Evolutionary conservation across 257 asterid species (phyloP).

Genomic region (Fraxinus americana): DNA sequence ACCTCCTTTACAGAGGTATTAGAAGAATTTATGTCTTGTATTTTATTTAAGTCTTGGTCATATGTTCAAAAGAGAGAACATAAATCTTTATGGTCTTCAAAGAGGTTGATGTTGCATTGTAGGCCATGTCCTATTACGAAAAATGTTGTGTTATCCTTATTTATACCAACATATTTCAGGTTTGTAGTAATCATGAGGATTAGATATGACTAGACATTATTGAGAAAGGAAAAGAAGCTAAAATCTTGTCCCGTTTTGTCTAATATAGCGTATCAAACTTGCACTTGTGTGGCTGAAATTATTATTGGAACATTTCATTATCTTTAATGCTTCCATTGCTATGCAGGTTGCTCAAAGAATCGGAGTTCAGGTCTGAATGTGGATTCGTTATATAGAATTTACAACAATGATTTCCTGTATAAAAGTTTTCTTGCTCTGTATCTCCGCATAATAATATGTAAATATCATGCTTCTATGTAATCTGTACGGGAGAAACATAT

Average conservation of each 20-base stretch:
- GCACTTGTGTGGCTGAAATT: not conserved
- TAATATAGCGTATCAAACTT: not conserved
- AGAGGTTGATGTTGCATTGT: not conserved
- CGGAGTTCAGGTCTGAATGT: slow-evolving; percentile 69
- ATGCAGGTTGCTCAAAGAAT: slow-evolving; percentile 90
- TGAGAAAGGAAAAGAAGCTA: not conserved
- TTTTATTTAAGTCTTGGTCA: not conserved
- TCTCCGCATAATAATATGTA: not conserved
- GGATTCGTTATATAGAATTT: not conserved
- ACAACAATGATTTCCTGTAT: not conserved
- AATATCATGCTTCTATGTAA: slow-evolving; percentile 10
- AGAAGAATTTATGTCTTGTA: not conserved
- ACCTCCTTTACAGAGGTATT: slow-evolving; percentile 90
- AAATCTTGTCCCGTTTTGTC: not conserved
- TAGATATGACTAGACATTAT: too few species aligned
- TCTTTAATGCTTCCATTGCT: not conserved
- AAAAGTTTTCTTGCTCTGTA: not conserved
- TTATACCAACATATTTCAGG: not conserved
- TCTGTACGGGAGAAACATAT: slow-evolving; percentile 16
- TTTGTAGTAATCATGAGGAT: not conserved
- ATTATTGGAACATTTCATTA: not conserved
- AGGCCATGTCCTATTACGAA: not conserved
- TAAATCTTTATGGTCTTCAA: not conserved
- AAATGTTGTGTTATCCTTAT: not conserved
- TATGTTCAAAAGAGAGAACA: not conserved